Conservation (phyloP, 257 asterid genomes). For the Nicotiana benthamiana region DNA sequence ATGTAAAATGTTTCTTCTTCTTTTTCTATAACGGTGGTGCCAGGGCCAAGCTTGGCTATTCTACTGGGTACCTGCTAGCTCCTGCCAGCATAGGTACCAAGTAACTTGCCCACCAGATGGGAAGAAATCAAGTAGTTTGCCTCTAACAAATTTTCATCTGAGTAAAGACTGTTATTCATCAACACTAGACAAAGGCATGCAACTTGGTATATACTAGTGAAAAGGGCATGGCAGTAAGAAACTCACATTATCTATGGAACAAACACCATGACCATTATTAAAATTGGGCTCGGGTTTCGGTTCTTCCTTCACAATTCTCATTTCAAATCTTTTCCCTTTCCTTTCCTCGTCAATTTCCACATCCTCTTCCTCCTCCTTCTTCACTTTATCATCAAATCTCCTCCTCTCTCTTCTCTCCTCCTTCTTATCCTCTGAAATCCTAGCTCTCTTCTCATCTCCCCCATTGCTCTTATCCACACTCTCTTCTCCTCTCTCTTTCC, state of each 20-base stretch:
- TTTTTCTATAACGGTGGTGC: no score
- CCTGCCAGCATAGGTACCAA: no score
- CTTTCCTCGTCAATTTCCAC: conserved; percentile 23
- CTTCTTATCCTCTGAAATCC: conserved; percentile 10
- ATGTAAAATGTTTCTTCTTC: neutral
- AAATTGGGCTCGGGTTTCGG: conserved; percentile 19
- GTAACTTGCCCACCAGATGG: no score
- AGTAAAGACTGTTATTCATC: neutral
- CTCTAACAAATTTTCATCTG: neutral
- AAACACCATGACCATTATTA: conserved; percentile 21
- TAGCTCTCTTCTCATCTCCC: conserved; percentile 15
- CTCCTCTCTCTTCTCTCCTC: conserved; percentile 47
- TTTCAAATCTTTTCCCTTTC: conserved; percentile 10
- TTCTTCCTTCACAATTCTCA: conserved; percentile 26
- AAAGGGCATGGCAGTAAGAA: neutral
- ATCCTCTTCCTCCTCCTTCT: conserved; percentile 22
- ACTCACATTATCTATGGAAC: conserved; percentile 53
- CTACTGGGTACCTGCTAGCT: no score
- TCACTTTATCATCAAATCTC: conserved; percentile 40
- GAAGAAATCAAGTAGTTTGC: no score
- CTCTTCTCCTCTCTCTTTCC: conserved; percentile 66
- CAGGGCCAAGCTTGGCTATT: no score
- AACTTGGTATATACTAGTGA: neutral
- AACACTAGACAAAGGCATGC: neutral
- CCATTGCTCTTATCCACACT: conserved; percentile 32